phyloP scores from a whole-genome alignment of 225 moss, liverwort and hornwort genomes.

The Sphagnum contortum region DNA sequence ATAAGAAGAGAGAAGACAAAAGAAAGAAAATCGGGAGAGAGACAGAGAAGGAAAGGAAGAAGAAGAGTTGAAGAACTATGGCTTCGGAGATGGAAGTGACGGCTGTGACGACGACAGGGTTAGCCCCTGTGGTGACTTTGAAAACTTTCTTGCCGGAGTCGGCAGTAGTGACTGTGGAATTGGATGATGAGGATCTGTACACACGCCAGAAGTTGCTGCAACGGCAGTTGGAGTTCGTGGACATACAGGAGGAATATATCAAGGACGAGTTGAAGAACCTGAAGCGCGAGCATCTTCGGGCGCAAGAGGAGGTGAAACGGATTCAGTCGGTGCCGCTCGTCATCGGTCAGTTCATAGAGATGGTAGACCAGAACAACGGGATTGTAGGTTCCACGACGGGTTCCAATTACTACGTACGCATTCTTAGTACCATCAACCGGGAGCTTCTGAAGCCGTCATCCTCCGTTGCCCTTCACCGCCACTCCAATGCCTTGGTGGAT shows the following conservation, averaged over 20 bases:
- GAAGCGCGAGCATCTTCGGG: constrained; percentile 84
- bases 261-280: constrained; percentile 99
- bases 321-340: constrained; percentile 98
- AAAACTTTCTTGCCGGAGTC: no score
- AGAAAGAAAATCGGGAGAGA: no score
- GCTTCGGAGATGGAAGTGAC: no score
- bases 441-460: constrained; percentile 96
- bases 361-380: constrained; percentile 97
- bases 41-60: no score
- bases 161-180: constrained; percentile 25
- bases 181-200: constrained; percentile 93
- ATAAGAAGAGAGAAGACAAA: no score
- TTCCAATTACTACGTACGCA: constrained; percentile 87
- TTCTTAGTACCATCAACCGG: constrained; percentile 89
- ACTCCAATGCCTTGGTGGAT: constrained; percentile 92
- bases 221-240: constrained; percentile 96
- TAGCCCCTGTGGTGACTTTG: no score
- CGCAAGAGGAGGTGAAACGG: constrained; percentile 97
- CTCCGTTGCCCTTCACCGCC: constrained; percentile 84
- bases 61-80: no score
- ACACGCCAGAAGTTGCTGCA: constrained; percentile 76
- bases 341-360: constrained; percentile 96
- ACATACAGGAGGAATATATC: constrained; percentile 94
- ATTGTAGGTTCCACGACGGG: constrained; percentile 95
- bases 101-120: no score